phyloP scores from a whole-genome alignment of 306 rosid genomes.

The Begonia masoniana region DNA sequence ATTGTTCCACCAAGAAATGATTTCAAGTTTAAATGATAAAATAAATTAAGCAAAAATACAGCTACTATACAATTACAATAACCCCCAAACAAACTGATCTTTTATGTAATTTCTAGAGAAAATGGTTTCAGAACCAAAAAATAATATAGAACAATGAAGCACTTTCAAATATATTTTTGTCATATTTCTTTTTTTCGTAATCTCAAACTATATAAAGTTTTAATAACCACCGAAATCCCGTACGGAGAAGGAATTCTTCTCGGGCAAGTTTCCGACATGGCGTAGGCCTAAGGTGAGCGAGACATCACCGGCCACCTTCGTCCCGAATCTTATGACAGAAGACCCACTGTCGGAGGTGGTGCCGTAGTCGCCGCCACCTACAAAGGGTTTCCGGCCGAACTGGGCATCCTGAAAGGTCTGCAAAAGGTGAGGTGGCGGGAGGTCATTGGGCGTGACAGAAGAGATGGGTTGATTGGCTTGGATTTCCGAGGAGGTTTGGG shows the following conservation, averaged over 20 bases:
- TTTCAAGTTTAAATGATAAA: too few relatives aligned
- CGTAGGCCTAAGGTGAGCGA: constrained; percentile 14
- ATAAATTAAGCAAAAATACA: too few relatives aligned
- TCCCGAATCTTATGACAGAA: constrained; percentile 55
- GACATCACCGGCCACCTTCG: constrained; percentile 51
- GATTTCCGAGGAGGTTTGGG: constrained; percentile 28
- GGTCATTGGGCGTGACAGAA: constrained; percentile 6
- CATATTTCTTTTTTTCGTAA: too few relatives aligned
- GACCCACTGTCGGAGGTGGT: constrained; percentile 31
- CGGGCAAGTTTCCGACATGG: constrained; percentile 14
- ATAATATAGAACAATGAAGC: too few relatives aligned
- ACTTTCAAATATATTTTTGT: too few relatives aligned
- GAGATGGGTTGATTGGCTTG: constrained; percentile 24
- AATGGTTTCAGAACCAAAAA: too few relatives aligned
- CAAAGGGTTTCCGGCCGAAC: constrained; percentile 10
- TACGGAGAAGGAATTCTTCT: constrained; percentile 39
- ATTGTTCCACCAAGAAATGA: too few relatives aligned
- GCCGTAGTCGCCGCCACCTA: constrained; percentile 31
- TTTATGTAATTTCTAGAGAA: too few relatives aligned
- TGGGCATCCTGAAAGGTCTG: constrained; percentile 14
- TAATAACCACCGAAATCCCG: constrained; percentile 41
- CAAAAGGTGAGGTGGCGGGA: constrained; percentile 3
- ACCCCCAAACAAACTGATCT: too few relatives aligned
- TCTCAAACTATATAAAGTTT: constrained; percentile 2
- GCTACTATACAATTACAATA: too few relatives aligned